Evolutionary conservation across 2,329 filamentous ascomycete species (phyloP).

Genomic region (Ophiocordyceps sinensis): DNA sequence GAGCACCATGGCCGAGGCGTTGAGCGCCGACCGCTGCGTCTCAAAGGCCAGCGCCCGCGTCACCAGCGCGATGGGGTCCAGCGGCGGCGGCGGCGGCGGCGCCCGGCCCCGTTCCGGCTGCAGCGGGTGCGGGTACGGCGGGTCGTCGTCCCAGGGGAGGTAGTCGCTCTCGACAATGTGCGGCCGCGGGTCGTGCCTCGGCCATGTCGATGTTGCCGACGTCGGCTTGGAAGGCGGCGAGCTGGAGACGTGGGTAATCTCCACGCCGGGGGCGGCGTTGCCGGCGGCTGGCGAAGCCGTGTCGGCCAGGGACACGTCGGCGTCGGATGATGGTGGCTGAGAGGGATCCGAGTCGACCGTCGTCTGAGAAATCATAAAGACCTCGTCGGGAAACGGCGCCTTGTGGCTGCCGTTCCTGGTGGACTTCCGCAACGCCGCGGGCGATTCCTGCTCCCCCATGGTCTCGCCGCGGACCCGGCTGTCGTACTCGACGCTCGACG

Average conservation of each 20-base stretch:
- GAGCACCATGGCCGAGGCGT: constrained; percentile 46
- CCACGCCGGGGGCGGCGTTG: constrained; percentile 2
- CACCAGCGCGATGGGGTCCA: constrained; percentile 41
- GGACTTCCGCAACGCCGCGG: neutral
- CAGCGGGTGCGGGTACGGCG: constrained; percentile 35
- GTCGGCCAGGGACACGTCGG: constrained; percentile 6
- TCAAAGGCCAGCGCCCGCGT: constrained; percentile 41
- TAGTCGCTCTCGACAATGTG: constrained; percentile 43
- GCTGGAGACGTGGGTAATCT: neutral
- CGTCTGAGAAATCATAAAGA: constrained; percentile 32
- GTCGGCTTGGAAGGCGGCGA: neutral
- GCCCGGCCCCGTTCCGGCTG: constrained; percentile 3
- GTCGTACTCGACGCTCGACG: constrained; percentile 24
- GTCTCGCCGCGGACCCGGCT: constrained; percentile 29
- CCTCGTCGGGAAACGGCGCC: constrained; percentile 17
- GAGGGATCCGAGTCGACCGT: constrained; percentile 22
- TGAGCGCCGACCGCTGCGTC: constrained; percentile 37
- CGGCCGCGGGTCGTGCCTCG: constrained; percentile 23
- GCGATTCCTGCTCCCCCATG: constrained; percentile 14
- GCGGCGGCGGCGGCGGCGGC: constrained; percentile 18
- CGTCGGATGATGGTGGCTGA: constrained; percentile 15
- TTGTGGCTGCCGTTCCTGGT: constrained; percentile 3
- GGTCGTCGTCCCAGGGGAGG: constrained; percentile 42
- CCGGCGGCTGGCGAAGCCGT: neutral
- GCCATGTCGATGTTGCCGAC: constrained; percentile 7